Conservation (phyloP, 768 basidiomycete species). For the Nidularia sp. region DNA sequence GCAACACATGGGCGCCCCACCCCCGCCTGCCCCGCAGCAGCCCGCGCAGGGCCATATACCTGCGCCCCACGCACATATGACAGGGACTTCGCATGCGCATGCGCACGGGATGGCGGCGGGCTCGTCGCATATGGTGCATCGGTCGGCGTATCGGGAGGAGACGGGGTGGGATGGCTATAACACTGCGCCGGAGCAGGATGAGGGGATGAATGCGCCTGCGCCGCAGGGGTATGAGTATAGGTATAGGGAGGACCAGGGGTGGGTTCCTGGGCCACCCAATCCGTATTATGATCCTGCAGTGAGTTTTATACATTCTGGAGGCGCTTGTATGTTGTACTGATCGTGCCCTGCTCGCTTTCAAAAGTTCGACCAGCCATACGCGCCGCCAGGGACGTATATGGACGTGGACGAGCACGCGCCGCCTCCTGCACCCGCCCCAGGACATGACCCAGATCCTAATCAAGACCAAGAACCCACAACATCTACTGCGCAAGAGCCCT, state of each 20-base stretch:
- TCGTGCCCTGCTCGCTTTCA: background rate
- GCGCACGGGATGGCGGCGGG: too few relatives aligned
- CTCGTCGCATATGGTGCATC: constrained; percentile 28
- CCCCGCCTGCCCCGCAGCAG: constrained; percentile 36
- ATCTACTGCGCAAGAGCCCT: too few relatives aligned
- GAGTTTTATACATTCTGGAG: constrained; percentile 8
- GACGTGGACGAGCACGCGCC: constrained; percentile 25
- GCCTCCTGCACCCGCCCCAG: constrained; percentile 23
- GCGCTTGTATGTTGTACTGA: background rate
- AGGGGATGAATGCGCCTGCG: constrained; percentile 29
- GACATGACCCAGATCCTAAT: constrained; percentile 44
- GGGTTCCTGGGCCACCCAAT: constrained; percentile 32
- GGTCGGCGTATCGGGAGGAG: constrained; percentile 45
- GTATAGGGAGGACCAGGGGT: constrained; percentile 57
- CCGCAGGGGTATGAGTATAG: constrained; percentile 52
- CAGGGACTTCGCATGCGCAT: too few relatives aligned
- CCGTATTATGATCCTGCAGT: constrained; percentile 57
- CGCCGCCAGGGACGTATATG: constrained; percentile 5
- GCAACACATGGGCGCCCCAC: constrained; percentile 36
- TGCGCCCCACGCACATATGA: too few relatives aligned
- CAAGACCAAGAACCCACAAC: background rate
- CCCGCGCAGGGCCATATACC: constrained; percentile 20
- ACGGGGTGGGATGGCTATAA: constrained; percentile 51
- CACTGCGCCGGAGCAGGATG: constrained; percentile 34
- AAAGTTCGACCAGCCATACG: constrained; percentile 51